These are phyloP conservation scores for Epichloe aotearoae DNA, from an alignment of 2,329 filamentous ascomycete species.

Conservation along the genomic window DNA sequence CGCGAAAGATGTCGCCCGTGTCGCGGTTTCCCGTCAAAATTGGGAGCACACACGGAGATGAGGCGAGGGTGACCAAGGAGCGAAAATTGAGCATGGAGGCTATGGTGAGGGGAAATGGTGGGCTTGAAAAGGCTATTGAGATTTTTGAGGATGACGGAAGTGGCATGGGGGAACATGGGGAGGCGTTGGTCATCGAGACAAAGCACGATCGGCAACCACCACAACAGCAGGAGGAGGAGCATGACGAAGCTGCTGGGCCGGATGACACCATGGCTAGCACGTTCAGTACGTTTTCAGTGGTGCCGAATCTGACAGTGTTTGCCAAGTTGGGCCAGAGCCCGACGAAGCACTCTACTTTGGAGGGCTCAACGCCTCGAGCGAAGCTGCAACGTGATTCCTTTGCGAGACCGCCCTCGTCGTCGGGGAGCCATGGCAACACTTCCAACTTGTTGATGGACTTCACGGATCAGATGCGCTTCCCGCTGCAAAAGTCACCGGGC, in stretches of 20 bases:
- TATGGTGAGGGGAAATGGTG: conserved; percentile 39
- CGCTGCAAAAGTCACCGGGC: conserved; percentile 34
- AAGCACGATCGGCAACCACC: conserved; percentile 15
- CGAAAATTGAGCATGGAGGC: conserved; percentile 37
- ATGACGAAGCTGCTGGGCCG: conserved; percentile 34
- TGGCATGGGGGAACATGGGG: conserved; percentile 17
- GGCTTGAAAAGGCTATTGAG: conserved; percentile 44
- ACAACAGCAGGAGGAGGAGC: conserved; percentile 8
- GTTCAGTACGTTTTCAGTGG: conserved; percentile 79
- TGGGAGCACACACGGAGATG: conserved; percentile 19
- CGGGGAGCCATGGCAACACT: conserved; percentile 42
- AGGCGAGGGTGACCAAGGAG: conserved; percentile 15
- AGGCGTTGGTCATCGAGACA: conserved; percentile 13
- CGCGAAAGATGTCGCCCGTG: conserved; percentile 36
- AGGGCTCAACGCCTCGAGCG: conserved; percentile 25
- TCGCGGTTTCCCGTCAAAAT: conserved; percentile 50
- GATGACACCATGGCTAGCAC: conserved; percentile 69
- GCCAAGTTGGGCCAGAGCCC: conserved; percentile 58
- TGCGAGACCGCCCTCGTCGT: conserved; percentile 20
- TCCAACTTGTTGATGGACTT: conserved; percentile 79
- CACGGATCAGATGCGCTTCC: conserved; percentile 53
- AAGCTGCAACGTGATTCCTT: conserved; percentile 15
- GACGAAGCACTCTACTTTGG: conserved; percentile 33
- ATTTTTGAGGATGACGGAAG: conserved; percentile 45
- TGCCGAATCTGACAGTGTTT: conserved; percentile 78